Evolutionary conservation across 768 basidiomycete genomes (phyloP).

Genomic region (Lactifluus hygrophoroides): DNA sequence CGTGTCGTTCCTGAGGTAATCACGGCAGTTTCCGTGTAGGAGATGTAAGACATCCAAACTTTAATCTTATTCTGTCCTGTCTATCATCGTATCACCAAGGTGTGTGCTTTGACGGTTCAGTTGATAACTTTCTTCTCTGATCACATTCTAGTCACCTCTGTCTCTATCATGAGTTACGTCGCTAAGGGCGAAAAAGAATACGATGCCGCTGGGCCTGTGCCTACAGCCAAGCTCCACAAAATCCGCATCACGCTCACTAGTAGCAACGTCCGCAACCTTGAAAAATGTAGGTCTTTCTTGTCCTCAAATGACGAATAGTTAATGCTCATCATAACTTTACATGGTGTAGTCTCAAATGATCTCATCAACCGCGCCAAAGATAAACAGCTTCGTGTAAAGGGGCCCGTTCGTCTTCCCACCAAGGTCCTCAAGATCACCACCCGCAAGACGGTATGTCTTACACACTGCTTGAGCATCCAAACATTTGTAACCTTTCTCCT

Average conservation of each 20-base stretch:
- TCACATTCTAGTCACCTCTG: constrained; percentile 39
- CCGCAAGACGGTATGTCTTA: constrained; percentile 81
- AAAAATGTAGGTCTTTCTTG: constrained; percentile 68
- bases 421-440: constrained; percentile 99
- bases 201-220: constrained; percentile 83
- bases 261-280: constrained; percentile 95
- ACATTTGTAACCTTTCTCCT: neutral
- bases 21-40: neutral
- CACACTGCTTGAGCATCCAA: neutral
- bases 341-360: constrained; percentile 76
- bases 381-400: constrained; percentile 98
- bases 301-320: neutral
- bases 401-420: constrained; percentile 97
- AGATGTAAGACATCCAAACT: constrained; percentile 2
- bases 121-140: neutral
- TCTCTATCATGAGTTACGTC: constrained; percentile 88
- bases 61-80: constrained; percentile 6
- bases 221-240: constrained; percentile 93
- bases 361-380: constrained; percentile 99
- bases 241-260: constrained; percentile 98
- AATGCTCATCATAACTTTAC: neutral
- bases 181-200: constrained; percentile 98
- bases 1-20: neutral
- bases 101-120: neutral
- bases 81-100: constrained; percentile 11